phyloP scores from a whole-genome alignment of 306 rosid genomes.

The Glycine latifolia region DNA sequence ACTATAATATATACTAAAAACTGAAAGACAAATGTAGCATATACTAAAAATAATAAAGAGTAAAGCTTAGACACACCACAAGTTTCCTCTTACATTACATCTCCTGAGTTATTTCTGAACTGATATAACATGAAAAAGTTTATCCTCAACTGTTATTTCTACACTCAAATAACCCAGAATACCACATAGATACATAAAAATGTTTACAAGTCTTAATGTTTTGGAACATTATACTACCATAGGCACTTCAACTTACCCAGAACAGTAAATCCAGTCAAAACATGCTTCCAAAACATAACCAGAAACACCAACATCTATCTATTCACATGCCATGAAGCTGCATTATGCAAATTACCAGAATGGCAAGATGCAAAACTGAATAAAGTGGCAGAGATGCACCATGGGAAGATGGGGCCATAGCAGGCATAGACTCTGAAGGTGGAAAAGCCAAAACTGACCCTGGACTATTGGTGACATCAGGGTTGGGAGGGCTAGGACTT shows the following conservation, averaged over 20 bases:
- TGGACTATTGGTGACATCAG: slow-evolving; percentile 36
- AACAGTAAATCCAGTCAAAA: slow-evolving; percentile 23
- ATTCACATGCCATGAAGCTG: slow-evolving; percentile 51
- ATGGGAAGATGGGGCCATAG: slow-evolving; percentile 51
- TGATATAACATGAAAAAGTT: slow-evolving; percentile 21
- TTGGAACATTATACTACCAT: slow-evolving; percentile 32
- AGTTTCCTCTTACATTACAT: slow-evolving; percentile 21
- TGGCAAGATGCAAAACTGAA: slow-evolving; percentile 38
- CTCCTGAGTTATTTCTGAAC: slow-evolving; percentile 21
- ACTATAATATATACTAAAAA: neutral
- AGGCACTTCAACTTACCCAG: neutral
- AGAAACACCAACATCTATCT: slow-evolving; percentile 27
- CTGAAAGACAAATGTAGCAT: neutral
- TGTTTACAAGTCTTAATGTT: slow-evolving; percentile 19
- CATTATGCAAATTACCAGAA: slow-evolving; percentile 44
- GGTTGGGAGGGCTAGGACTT: slow-evolving; percentile 62
- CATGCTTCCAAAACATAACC: slow-evolving; percentile 35
- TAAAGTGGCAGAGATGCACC: slow-evolving; percentile 38
- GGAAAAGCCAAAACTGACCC: slow-evolving; percentile 51
- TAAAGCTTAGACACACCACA: slow-evolving; percentile 32
- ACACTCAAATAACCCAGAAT: slow-evolving; percentile 19
- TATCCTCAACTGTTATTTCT: slow-evolving; percentile 28
- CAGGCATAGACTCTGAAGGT: slow-evolving; percentile 49
- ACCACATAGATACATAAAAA: slow-evolving; percentile 10
- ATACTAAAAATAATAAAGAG: slow-evolving; percentile 1